phyloP scores from a whole-genome alignment of 495 filamentous ascomycete genomes.

The Corynascus novoguineensis region DNA sequence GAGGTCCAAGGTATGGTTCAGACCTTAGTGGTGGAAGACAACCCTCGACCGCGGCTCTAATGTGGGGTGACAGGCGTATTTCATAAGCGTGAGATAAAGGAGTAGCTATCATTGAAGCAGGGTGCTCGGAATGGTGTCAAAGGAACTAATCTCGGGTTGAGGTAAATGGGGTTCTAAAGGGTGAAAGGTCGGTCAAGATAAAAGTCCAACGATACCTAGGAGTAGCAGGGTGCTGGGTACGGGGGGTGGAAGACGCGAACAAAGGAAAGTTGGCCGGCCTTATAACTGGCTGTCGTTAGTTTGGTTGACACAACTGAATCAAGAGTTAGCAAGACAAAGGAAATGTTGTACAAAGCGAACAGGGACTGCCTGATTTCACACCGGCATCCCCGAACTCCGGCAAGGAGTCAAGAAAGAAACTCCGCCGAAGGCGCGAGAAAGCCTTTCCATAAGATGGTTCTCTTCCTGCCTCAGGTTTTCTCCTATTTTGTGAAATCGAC shows the following conservation, averaged over 20 bases:
- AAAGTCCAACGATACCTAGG: not conserved
- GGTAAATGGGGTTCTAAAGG: no score
- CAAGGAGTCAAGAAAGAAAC: not conserved
- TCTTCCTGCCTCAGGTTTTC: not conserved
- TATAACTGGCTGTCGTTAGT: not conserved
- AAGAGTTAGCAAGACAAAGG: not conserved
- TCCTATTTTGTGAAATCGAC: not conserved
- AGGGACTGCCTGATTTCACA: not conserved
- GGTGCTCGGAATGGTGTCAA: not conserved
- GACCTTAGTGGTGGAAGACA: not conserved
- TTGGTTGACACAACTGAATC: not conserved
- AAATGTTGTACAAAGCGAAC: not conserved
- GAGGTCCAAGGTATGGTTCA: constrained; percentile 47
- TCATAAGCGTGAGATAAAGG: constrained; percentile 55
- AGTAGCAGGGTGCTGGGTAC: not conserved
- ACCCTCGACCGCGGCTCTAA: not conserved
- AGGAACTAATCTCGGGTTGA: not conserved
- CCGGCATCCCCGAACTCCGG: not conserved
- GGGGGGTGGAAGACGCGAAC: no score
- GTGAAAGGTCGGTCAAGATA: no score
- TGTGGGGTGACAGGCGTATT: constrained; percentile 42
- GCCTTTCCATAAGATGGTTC: not conserved
- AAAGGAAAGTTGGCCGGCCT: no score
- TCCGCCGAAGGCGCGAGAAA: not conserved
- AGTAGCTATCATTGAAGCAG: constrained; percentile 26